Conservation (phyloP, 768 basidiomycete genomes). For the Pisolithus tinctorius region DNA sequence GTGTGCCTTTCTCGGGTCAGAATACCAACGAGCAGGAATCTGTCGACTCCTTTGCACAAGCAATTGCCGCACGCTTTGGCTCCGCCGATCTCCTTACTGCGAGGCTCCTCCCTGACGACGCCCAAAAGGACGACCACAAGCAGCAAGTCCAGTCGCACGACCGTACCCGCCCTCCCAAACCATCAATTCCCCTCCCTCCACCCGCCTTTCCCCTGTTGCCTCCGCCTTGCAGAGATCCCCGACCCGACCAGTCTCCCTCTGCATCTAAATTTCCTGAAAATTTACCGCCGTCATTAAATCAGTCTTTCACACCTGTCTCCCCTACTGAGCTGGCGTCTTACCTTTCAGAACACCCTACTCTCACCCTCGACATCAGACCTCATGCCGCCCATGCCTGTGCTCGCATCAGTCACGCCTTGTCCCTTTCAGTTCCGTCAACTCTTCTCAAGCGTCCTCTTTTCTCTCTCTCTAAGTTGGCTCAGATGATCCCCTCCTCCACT, state of each 20-base stretch:
- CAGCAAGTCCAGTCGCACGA: constrained; percentile 7
- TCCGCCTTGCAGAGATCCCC: constrained; percentile 2
- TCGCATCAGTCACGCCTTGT: constrained; percentile 65
- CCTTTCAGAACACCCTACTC: constrained; percentile 32
- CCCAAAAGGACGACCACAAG: constrained; percentile 5
- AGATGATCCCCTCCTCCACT: constrained; percentile 66
- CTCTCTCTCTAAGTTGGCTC: constrained; percentile 66
- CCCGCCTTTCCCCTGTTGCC: constrained; percentile 12
- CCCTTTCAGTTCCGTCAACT: constrained; percentile 89
- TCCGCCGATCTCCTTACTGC: constrained; percentile 32
- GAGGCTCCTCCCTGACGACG: constrained; percentile 25
- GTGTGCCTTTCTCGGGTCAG: constrained; percentile 18
- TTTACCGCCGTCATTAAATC: constrained; percentile 12
- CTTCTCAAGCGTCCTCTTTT: constrained; percentile 88
- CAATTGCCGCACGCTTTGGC: constrained; percentile 43
- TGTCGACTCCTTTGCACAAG: constrained; percentile 46
- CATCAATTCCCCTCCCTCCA: constrained; percentile 27
- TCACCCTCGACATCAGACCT: constrained; percentile 86
- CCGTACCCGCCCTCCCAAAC: constrained; percentile 9
- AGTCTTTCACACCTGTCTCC: constrained; percentile 15
- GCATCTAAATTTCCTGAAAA: not conserved
- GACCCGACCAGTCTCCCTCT: not conserved
- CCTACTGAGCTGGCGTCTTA: constrained; percentile 26
- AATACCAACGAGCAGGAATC: constrained; percentile 15
- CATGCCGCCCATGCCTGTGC: constrained; percentile 65